Evolutionary conservation across 2,329 filamentous ascomycete genomes (phyloP), one percentile per base, ranked within the genome.

Genomic region (Periconia macrospinosa): DNA sequence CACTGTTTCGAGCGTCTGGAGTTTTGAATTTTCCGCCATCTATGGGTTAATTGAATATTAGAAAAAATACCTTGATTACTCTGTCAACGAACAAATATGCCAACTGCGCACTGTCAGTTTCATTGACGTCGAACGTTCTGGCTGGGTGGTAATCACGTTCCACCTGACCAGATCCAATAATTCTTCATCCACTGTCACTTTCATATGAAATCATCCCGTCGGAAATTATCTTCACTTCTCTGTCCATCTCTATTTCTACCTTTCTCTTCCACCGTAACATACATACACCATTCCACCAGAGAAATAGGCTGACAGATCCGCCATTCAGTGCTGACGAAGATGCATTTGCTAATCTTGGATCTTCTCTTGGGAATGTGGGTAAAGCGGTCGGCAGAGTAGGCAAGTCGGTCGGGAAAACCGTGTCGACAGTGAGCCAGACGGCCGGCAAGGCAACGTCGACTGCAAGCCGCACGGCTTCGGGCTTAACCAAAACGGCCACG

Each of bases 1-100:
- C 45, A 52, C 50, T 42, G 45, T 52, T 50, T 41, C 43, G 48
- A 49, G 58, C 58, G 55, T 60, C 54, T 44, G 53, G 57, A 50
- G 49, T 55, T 54, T 44, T 50, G 47, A 20, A 8, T 30, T 42
- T 42, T 9, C 19, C 14, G 37, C 17, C 47, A 49, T 42, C 9
- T 41, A 30, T 41, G 20, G 18, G 18, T 42, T 35, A 49, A 42
- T 41, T 45, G 15, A 49, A 49, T 18, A 42, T 17, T 11, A 49
- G 19, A 49, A 37, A 47, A 37, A 37, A 40, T 20, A 37, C 17
- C 30, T 20, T 27, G 18, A 15, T 6, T 27, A 44, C 23, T 44
- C 11, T 44, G 10, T 42, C 42, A 13, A 19, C 27, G 18, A 11
- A 20, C 27, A 14, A 23, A 43, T 44, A 13, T 27, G 8, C 8